Evolutionary conservation across 441 rosid species (phyloP), one percentile per base, ranked within the genome.

Genomic region (Sinapis alba): DNA sequence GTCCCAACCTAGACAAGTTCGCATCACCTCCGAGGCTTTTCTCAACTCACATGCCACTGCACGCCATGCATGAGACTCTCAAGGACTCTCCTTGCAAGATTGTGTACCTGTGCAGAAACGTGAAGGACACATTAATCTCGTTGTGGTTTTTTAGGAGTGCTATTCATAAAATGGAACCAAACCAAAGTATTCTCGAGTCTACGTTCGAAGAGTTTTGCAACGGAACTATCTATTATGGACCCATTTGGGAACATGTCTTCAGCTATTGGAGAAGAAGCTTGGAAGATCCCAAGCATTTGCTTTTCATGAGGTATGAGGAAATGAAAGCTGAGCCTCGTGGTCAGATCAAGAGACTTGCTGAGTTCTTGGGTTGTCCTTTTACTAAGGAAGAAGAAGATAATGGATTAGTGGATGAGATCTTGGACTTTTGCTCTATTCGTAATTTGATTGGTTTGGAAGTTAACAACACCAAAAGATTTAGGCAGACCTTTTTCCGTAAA

Each of bases 41-140:
- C 43, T 30, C 66, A 0, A 77, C 72, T 43, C 80, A 77, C 28
- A 51, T 24, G 53, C 63, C 78, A 0, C 2, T 65, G 2, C 68
- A 51, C 0, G 20, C 77, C 0, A 23, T 78, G 7, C 19, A n/a
- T 3, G 62, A 30, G 7, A 15, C 60, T 7, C 61, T 78, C 26
- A 65, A 71, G 13, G 36, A 18, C 24, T 70, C 68, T 21, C 11
- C 76, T 32, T 63, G 76, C 59, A 77, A 77, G 68, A 59, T 77
- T 1, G 72, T 77, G 19, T 71, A 71, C 61, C 5, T 72, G 6
- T 78, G 76, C 15, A 71, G 81, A 64, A 28, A 78, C 26, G 5
- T 66, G 41, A 77, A 77, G 65, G 81, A 78, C 23, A 47, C 8
- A 0, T 50, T 78, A 32, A n/a, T 78, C 3, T 78, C 81, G 4